These are phyloP conservation scores for Agaricus sinodeliciosus DNA, from an alignment of 768 basidiomycete species.

Conservation along the genomic window DNA sequence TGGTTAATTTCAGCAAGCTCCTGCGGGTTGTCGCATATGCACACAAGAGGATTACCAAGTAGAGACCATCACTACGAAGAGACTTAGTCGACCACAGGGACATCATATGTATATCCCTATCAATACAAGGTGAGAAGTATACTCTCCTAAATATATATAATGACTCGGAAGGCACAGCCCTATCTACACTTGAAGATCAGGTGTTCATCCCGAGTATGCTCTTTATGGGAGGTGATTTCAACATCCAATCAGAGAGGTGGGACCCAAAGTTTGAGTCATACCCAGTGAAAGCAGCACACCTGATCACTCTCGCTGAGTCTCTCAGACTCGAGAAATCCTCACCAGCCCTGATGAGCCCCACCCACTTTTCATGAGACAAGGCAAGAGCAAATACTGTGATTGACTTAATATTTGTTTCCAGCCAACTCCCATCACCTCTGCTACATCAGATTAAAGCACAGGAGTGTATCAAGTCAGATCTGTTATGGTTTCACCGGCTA, in stretches of 20 bases:
- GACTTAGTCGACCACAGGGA: background rate
- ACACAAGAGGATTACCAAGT: background rate
- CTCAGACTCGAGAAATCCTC: too few relatives aligned
- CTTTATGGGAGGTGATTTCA: background rate
- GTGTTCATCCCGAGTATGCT: background rate
- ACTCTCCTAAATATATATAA: background rate
- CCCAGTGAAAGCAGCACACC: too few relatives aligned
- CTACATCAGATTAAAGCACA: too few relatives aligned
- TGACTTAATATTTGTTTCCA: too few relatives aligned
- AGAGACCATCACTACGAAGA: background rate
- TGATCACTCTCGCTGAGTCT: too few relatives aligned
- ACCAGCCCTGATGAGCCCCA: background rate
- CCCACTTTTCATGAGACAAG: too few relatives aligned
- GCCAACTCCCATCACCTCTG: too few relatives aligned
- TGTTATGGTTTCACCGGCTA: too few relatives aligned
- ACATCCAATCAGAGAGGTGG: background rate
- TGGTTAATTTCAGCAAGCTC: too few relatives aligned
- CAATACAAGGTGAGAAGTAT: background rate
- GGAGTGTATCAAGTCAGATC: too few relatives aligned
- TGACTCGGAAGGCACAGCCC: background rate
- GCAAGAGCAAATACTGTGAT: too few relatives aligned
- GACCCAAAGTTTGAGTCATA: background rate
- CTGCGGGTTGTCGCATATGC: background rate
- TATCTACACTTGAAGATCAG: background rate
- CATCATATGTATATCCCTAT: background rate